Evolutionary conservation across 257 asterid genomes (phyloP), one percentile per base, ranked within the genome.

Genomic region (Cruciata laevipes): DNA sequence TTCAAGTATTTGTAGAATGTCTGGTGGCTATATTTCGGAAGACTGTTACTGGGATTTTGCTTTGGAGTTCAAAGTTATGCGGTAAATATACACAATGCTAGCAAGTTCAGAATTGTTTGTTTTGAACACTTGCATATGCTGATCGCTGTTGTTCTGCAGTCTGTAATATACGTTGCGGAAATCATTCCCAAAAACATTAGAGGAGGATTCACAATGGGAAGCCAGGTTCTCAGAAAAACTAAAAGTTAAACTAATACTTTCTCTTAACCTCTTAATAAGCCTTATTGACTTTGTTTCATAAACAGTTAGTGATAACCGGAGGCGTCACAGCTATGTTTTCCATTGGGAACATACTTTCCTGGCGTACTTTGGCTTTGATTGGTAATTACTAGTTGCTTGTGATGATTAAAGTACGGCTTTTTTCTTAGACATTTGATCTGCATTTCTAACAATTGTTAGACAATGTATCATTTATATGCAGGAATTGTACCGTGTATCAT

Each of bases 91-190:
- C 30, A 27, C 30, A 27, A 1, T 27, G 30, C n/a, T 27, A 25
- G 44, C 65, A 25, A 32, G 44, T 25, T 59, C 5, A 10, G 64
- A 3, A 20, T 58, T 18, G 47, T 35, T 35, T 8, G 49, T 40
- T 40, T 40, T 12, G 0, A 1, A 40, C 49, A 42, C 63, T n/a
- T 38, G 21, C 31, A 27, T 42, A 7, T 52, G 20, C 71, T 23
- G 40, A 56, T 10, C 7, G 27, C 20, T 68, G 31, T 40, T 0
- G 5, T 31, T 14, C 16, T 37, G 60, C 74, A 73, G 81, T 72
- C 77, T 17, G 66, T 72, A 32, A 23, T 77, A 60, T 77, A 77
- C 70, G 35, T 77, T 65, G 78, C 75, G 37, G 81, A 77, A 66
- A 60, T 66, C 13, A 55, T 70, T 13, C 78, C 81, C 21, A 60